Evolutionary conservation across 768 basidiomycete species (phyloP).

Genomic region (Tylopilus cervinicoccineus): DNA sequence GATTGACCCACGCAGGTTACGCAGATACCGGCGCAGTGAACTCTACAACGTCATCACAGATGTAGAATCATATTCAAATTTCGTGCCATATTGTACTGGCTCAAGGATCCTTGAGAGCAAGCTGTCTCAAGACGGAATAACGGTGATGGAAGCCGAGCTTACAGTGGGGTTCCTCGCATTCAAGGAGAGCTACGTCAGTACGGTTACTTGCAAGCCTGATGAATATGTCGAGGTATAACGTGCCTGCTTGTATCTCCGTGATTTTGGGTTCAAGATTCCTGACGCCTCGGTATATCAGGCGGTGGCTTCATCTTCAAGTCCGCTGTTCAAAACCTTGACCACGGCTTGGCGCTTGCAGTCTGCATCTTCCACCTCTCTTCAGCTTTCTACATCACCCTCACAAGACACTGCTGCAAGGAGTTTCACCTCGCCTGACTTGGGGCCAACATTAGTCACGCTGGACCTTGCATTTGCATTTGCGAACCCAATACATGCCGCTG

Average conservation of each 20-base stretch:
- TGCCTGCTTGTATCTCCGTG: constrained; percentile 2
- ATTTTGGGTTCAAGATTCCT: constrained; percentile 1
- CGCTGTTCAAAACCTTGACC: constrained; percentile 66
- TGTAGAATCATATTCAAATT: constrained; percentile 78
- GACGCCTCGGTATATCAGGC: constrained; percentile 44
- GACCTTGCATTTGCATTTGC: constrained; percentile 85
- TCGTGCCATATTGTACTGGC: constrained; percentile 84
- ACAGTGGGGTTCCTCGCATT: constrained; percentile 86
- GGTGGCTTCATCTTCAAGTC: constrained; percentile 63
- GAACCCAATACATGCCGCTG: constrained; percentile 77
- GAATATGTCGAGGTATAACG: constrained; percentile 64
- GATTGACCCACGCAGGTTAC: constrained; percentile 11
- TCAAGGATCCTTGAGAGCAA: constrained; percentile 54
- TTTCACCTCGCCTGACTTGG: constrained; percentile 17
- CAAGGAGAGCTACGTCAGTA: constrained; percentile 82
- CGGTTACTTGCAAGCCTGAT: constrained; percentile 74
- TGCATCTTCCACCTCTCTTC: constrained; percentile 40
- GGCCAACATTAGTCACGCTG: constrained; percentile 78
- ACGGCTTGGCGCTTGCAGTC: constrained; percentile 76
- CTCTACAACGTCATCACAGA: constrained; percentile 87
- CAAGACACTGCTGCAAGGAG: constrained; percentile 1
- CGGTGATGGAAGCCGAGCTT: constrained; percentile 76
- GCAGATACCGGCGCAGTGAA: constrained; percentile 72
- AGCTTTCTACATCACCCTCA: constrained; percentile 26
- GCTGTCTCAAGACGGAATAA: constrained; percentile 30